Base-by-base conservation (phyloP, 2,329 filamentous ascomycete species). In the Fusarium zealandicum region DNA sequence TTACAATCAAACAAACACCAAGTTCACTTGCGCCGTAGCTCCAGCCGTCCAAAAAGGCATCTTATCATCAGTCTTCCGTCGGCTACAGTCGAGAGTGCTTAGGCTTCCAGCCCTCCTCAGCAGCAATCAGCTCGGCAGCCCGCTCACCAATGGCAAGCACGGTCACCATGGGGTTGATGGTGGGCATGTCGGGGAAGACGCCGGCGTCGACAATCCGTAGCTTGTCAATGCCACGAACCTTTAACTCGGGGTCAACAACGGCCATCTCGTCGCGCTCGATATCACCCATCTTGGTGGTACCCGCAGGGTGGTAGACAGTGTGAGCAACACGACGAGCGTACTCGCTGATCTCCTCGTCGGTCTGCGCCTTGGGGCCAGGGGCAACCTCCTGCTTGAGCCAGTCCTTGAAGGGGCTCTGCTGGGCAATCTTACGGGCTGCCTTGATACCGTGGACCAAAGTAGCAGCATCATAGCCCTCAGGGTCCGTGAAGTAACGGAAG, bases 221-320 rank as follows among this genome's bases (percentile, higher is more conserved):
- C 25, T 84, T 85, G 77, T 86, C 84, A 60, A 96, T 75, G 1
- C 90, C 91, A 22, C 85, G 80, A 25, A 96, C 79, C 76, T 84
- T 88, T 58, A 96, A 75, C 69, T 88, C 79, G 20, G 82, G 81
- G 69, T 95, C 89, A n/a, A 96, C 92, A 16, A 96, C 92, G 5
- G 90, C 91, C 72, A 87, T 76, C 42, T 83, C 76, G 70, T 96
- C 90, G 46, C 78, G 82, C 50, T 72, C 73, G 5, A 89, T 75
- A 68, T 93, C 86, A 28, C 91, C 91, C 92, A 96, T 96, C 81
- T 92, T 92, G 49, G 91, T 95, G 14, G 92, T 96, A 45, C 92
- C 92, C 11, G 90, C 89, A 0, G 92, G 92, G 75, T 96, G 92
- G 76, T 96, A 96, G 25, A 96, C 91, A 2, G 92, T 96, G 74